Evolutionary conservation across 2,329 filamentous ascomycete species (phyloP).

Genomic region (Fusarium camptoceras): DNA sequence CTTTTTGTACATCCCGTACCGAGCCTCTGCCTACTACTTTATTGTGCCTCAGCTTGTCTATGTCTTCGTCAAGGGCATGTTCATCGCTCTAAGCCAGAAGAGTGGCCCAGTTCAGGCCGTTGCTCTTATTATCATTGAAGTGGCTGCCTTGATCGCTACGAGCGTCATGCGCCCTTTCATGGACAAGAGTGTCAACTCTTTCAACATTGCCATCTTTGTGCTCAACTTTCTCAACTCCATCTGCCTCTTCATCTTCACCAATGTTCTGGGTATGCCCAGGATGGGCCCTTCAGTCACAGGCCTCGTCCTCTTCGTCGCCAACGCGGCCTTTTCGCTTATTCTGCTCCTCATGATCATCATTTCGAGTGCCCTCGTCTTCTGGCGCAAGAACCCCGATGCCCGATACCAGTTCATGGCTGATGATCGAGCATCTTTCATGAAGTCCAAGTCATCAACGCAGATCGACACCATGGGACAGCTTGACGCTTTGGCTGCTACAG

Average conservation of each 20-base stretch:
- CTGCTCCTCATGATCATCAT: constrained; percentile 80
- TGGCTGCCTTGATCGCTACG: constrained; percentile 78
- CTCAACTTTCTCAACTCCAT: constrained; percentile 93
- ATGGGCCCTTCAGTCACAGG: constrained; percentile 89
- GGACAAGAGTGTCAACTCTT: constrained; percentile 97
- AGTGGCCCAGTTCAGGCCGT: constrained; percentile 82
- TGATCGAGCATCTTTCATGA: constrained; percentile 96
- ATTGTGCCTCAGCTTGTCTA: constrained; percentile 84
- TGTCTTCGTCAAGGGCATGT: constrained; percentile 85
- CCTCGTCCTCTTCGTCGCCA: constrained; percentile 88
- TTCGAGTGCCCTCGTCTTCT: constrained; percentile 74
- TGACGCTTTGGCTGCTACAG: constrained; percentile 90
- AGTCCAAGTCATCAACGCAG: constrained; percentile 79
- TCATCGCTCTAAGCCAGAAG: constrained; percentile 83
- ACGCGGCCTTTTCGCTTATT: constrained; percentile 84
- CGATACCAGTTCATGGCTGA: constrained; percentile 97
- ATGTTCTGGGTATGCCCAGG: constrained; percentile 83
- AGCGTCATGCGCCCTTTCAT: constrained; percentile 91
- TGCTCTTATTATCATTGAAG: constrained; percentile 85
- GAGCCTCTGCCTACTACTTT: constrained; percentile 95
- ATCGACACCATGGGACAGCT: constrained; percentile 82
- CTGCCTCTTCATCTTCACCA: constrained; percentile 88
- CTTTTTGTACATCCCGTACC: constrained; percentile 96
- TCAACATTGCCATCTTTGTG: constrained; percentile 91
- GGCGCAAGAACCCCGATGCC: constrained; percentile 94